These are phyloP conservation scores for Amanita phalloides DNA, from an alignment of 768 basidiomycete species.

Conservation along the genomic window DNA sequence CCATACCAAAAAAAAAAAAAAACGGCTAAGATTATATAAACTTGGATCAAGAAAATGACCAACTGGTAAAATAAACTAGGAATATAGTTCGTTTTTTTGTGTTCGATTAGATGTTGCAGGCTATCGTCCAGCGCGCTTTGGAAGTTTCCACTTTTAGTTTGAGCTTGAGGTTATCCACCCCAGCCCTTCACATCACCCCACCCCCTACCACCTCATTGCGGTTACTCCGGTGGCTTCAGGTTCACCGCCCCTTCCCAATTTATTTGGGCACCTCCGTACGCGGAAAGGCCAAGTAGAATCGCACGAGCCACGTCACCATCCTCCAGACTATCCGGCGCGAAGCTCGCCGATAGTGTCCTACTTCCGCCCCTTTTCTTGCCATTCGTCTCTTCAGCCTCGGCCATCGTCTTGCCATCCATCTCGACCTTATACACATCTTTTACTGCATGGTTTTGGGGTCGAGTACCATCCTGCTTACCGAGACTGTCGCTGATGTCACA, in stretches of 20 bases:
- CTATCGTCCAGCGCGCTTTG: too few species aligned
- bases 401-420: background rate
- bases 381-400: background rate
- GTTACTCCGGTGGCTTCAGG: background rate
- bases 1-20: too few species aligned
- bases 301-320: conserved; percentile 16
- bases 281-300: conserved; percentile 13
- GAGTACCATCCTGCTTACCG: conserved; percentile 3
- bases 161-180: too few species aligned
- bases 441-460: background rate
- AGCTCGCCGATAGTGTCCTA: background rate
- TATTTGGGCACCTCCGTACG: conserved; percentile 2
- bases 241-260: background rate
- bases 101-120: too few species aligned
- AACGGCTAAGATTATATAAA: too few species aligned
- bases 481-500: background rate
- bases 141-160: too few species aligned
- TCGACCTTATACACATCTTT: background rate
- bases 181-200: background rate
- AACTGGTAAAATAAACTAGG: too few species aligned
- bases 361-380: background rate
- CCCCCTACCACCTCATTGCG: background rate
- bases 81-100: too few species aligned
- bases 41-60: too few species aligned
- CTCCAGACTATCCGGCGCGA: conserved; percentile 12